Evolutionary conservation across 2,329 filamentous ascomycete species (phyloP), one percentile per base, ranked within the genome.

Genomic region (Botryotinia globosa): DNA sequence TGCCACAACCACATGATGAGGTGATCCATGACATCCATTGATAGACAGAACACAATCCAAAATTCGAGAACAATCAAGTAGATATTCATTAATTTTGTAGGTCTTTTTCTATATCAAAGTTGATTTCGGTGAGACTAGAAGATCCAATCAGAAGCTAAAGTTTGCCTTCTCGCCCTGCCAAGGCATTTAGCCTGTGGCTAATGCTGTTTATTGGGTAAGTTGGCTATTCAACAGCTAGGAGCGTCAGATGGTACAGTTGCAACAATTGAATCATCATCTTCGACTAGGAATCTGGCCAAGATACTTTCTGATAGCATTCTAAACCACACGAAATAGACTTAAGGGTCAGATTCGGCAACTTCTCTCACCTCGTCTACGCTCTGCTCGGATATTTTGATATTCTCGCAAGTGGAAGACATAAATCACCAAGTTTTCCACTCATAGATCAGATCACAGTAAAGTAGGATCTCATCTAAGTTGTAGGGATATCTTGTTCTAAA

Each of bases 1-100:
- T 54, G 48, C 64, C 48, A 67, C 63, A 65, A 65, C 18, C 34
- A 67, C 61, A 65, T 71, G 59, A 59, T 72, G 3, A 54, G n/a
- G n/a, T n/a, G n/a, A 32, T 32, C 32, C 32, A 32, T 32, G 32
- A 4, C n/a, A 32, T 32, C 32, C 32, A 29, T 54, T 54, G 51
- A 29, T 14, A 51, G 42, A 63, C 42, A 44, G 44, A n/a, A 29
- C 34, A 66, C 32, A 54, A 34, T 51, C 25, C 20, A 18, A 34
- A 51, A 37, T 66, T 16, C 37, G 32, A n/a, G 20, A 44, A 29
- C 51, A 56, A 29, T 29, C 51, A n/a, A 29, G 4, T 18, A 14
- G 22, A 29, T 14, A 3, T 66, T 54, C 37, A 12, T 18, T 8
- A 39, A n/a, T 29, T 20, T 25, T 37, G 32, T 29, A 29, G 3